Base-by-base conservation (phyloP, 2,329 filamentous ascomycete species). In the Aspergillus quadricinctus region DNA sequence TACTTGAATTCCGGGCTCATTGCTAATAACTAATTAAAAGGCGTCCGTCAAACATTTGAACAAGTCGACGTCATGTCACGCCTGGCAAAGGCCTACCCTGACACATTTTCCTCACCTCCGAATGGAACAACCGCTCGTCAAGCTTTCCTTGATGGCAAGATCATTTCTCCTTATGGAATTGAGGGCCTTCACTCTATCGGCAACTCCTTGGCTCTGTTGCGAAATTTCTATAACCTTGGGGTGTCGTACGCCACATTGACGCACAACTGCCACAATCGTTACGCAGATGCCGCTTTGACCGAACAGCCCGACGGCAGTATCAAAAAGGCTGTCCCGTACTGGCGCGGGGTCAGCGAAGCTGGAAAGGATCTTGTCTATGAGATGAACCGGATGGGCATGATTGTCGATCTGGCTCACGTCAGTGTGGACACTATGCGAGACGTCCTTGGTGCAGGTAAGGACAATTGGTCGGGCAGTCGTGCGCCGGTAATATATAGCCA, bases 121-220 rank as follows among this genome's bases (percentile, higher is more conserved):
- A 82, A 86, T 65, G 84, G 84, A 62, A 79, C 78, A 49, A 81
- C 82, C 29, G 89, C 89, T 3, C 69, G 86, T 40, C 69, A 79
- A 1, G 84, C 85, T 27, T 89, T 89, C 71, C 76, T 72, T 23
- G 64, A 79, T 27, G 81, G 82, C 61, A 83, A 83, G 64, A 78
- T 95, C 50, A 88, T 94, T 66, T 92, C 89, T 1, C 89, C 90
- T 0, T 76, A 93, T 3, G 90, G 88, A 2, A 85, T 95, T 52
- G 92, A 96, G 75, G 93, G 93, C 3, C 82, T 97, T 7, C 93
- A 97, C 69, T 93, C 96, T 67, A 95, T 97, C 64, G 92, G 91
- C 57, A 96, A 97, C 75, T 89, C 73, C 4, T 63, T 77, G 17
- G 69, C 86, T 1, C 79, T 87, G 25, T 78, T 97, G 9, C 86